Conservation (phyloP, 2,329 filamentous ascomycete genomes). For the Hypomyces rosellus region DNA sequence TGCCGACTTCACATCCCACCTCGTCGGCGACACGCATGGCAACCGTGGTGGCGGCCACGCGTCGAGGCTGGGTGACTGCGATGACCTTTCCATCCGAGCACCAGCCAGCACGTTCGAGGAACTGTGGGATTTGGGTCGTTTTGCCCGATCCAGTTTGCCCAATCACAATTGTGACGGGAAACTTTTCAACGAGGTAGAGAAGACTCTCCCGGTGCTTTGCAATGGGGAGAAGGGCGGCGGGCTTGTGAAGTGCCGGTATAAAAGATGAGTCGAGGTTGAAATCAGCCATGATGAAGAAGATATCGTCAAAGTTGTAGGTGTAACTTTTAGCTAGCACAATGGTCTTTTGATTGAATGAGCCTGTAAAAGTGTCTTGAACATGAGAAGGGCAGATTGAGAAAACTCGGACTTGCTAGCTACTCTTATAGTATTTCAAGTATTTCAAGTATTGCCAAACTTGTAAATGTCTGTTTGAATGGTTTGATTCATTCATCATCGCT, state of each 20-base stretch:
- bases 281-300: slow-evolving; percentile 41
- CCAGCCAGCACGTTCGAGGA: slow-evolving; percentile 83
- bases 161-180: slow-evolving; percentile 79
- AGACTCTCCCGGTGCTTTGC: slow-evolving; percentile 72
- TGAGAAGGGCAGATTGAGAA: no score
- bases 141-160: slow-evolving; percentile 95
- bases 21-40: slow-evolving; percentile 87
- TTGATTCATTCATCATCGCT: no score
- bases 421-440: no score
- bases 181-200: slow-evolving; percentile 79
- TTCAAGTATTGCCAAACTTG: no score
- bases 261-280: slow-evolving; percentile 52
- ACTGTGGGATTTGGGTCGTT: slow-evolving; percentile 93
- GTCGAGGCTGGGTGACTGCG: slow-evolving; percentile 84
- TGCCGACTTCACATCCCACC: slow-evolving; percentile 75
- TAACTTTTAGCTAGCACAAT: no score
- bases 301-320: neutral
- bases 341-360: no score
- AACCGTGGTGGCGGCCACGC: slow-evolving; percentile 86
- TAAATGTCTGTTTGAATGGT: no score
- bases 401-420: no score
- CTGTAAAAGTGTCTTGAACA: no score
- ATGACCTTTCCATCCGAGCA: slow-evolving; percentile 76
- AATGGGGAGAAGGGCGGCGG: slow-evolving; percentile 76
- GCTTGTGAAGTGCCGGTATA: slow-evolving; percentile 82